Evolutionary conservation across 2,329 filamentous ascomycete species (phyloP).

Genomic region (Cladophialophora yegresii): DNA sequence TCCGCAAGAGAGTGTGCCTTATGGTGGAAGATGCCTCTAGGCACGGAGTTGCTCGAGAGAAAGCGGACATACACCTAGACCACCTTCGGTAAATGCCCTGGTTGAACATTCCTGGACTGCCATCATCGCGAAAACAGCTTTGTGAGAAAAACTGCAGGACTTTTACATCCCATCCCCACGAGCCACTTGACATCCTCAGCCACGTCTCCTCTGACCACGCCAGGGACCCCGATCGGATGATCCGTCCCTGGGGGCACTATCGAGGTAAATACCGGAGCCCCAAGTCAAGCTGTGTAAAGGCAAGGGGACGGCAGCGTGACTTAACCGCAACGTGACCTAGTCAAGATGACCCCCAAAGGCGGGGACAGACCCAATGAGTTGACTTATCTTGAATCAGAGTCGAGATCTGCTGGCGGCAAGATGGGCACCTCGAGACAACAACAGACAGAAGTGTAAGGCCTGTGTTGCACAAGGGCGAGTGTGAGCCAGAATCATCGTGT

Average conservation of each 20-base stretch:
- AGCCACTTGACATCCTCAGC: constrained; percentile 16
- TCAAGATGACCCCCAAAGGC: constrained; percentile 2
- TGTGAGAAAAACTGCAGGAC: neutral
- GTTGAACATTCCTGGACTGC: constrained; percentile 22
- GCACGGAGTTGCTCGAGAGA: constrained; percentile 16
- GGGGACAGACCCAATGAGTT: constrained; percentile 1
- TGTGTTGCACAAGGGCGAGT: constrained; percentile 7
- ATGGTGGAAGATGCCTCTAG: constrained; percentile 20
- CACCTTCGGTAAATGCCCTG: neutral
- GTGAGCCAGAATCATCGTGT: neutral
- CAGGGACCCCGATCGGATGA: constrained; percentile 7
- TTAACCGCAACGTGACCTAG: constrained; percentile 1
- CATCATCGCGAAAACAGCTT: constrained; percentile 17
- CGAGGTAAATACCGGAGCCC: constrained; percentile 1
- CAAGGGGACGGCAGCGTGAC: neutral
- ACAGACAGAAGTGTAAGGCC: constrained; percentile 7
- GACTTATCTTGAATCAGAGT: neutral
- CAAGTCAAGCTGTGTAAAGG: neutral
- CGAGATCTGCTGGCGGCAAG: constrained; percentile 12
- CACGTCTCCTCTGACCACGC: constrained; percentile 17
- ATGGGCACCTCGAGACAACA: neutral
- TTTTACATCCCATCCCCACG: constrained; percentile 3
- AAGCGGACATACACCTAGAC: neutral
- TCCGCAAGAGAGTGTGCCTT: constrained; percentile 11
- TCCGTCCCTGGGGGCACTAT: constrained; percentile 13